Conservation (phyloP, 208 protist genomes). For the Crithidia expoeki region DNA sequence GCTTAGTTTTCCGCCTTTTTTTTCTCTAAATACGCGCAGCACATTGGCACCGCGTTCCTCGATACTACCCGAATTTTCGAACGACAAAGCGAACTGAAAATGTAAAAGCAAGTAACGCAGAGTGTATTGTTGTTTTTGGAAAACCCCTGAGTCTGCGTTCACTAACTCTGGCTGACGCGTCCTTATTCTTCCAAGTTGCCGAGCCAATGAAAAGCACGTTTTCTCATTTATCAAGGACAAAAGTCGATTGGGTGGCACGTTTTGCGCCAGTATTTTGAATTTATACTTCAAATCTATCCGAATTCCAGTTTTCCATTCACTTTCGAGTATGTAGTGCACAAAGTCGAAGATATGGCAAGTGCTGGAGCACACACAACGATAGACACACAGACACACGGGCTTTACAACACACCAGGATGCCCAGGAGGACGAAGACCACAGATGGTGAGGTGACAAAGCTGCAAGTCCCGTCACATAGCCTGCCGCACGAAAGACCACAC, state of each 20-base stretch:
- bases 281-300: too few species aligned
- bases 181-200: neutral
- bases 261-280: too few species aligned
- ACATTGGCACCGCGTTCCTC: neutral
- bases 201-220: constrained; percentile 1
- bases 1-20: constrained; percentile 7
- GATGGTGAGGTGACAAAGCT: constrained; percentile 12
- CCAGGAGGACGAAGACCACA: neutral
- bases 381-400: too few species aligned
- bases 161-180: too few species aligned
- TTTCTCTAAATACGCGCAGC: neutral
- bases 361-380: neutral
- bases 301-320: too few species aligned
- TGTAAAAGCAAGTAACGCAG: too few species aligned
- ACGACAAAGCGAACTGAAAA: neutral
- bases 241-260: too few species aligned
- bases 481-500: neutral
- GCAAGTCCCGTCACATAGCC: constrained; percentile 16
- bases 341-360: too few species aligned
- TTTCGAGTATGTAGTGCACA: too few species aligned
- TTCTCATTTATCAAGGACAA: too few species aligned
- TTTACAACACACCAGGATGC: neutral
- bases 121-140: too few species aligned
- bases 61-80: neutral
- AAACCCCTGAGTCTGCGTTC: too few species aligned